phyloP scores from a whole-genome alignment of 1,284 basidiomycete species.

The Apiotrichum sp. region DNA sequence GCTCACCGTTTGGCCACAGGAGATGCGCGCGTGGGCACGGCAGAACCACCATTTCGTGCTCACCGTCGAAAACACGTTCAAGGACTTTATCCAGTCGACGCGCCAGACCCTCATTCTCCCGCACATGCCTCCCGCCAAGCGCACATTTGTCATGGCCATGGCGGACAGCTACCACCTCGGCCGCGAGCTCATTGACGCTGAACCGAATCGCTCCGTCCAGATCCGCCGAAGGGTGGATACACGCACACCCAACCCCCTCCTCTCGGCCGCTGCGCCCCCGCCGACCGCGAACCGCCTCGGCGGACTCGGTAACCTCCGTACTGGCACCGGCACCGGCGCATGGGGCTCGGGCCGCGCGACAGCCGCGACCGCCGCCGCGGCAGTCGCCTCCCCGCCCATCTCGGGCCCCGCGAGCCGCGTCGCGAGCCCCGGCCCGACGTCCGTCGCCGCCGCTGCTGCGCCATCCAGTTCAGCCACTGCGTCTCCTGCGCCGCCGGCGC shows the following conservation, averaged over 20 bases:
- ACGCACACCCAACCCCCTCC: constrained; percentile 62
- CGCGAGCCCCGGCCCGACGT: constrained; percentile 1
- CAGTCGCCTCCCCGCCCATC: constrained; percentile 2
- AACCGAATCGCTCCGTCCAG: constrained; percentile 69
- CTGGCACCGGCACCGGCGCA: background rate
- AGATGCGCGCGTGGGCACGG: constrained; percentile 58
- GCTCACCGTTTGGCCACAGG: constrained; percentile 56
- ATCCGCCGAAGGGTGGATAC: constrained; percentile 73
- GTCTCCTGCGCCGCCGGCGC: too few relatives aligned
- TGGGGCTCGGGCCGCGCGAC: background rate
- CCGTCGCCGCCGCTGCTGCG: background rate
- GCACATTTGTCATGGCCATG: constrained; percentile 70
- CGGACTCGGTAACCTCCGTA: constrained; percentile 22
- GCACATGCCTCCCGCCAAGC: constrained; percentile 65
- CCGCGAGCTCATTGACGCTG: constrained; percentile 74
- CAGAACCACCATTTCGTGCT: constrained; percentile 60
- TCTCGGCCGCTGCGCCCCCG: constrained; percentile 51
- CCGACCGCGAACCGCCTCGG: constrained; percentile 18
- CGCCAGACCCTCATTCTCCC: constrained; percentile 69
- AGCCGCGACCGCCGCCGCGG: constrained; percentile 4
- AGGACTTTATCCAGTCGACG: constrained; percentile 65
- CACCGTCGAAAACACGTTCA: constrained; percentile 69
- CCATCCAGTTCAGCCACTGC: background rate
- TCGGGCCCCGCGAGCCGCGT: constrained; percentile 10
- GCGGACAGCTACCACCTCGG: constrained; percentile 73